Percentiles rank a stretch among this genome's conserved stretches.
Evolutionary conservation across 2,329 filamentous ascomycete species (phyloP).

Genomic region (Colletotrichum tofieldiae): DNA sequence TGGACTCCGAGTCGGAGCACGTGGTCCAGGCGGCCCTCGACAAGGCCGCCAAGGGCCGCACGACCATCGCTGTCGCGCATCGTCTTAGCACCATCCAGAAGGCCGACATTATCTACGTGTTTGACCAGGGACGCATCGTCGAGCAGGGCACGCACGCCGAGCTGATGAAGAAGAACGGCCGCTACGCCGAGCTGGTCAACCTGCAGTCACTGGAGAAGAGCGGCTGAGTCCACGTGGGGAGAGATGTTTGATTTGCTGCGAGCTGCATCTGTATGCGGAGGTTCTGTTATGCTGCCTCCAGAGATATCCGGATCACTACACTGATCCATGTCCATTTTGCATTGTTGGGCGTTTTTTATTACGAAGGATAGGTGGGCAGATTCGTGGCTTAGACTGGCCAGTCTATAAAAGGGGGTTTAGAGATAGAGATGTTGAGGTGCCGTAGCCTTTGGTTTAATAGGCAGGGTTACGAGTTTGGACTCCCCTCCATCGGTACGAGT

Average conservation of each 20-base stretch:
- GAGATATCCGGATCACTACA: conserved; percentile 39
- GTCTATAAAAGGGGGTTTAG: conserved; percentile 5
- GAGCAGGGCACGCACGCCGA: conserved; percentile 87
- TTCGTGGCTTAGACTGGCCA: conserved; percentile 11
- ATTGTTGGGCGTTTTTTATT: conserved; percentile 34
- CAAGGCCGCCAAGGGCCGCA: conserved; percentile 85
- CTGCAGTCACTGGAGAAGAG: conserved; percentile 82
- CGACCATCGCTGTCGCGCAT: conserved; percentile 95
- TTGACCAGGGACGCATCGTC: conserved; percentile 89
- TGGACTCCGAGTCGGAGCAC: conserved; percentile 84
- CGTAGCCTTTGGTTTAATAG: conserved; percentile 34
- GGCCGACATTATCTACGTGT: conserved; percentile 96
- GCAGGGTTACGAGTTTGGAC: conserved; percentile 24
- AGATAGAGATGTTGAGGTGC: conserved; percentile 6
- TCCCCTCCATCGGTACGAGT: conserved; percentile 19
- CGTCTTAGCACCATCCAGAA: conserved; percentile 93
- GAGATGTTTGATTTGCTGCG: conserved; percentile 13
- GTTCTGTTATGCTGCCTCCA: conserved; percentile 7
- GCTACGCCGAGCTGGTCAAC: conserved; percentile 85
- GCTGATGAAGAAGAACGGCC: conserved; percentile 77
- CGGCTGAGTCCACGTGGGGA: conserved; percentile 44
- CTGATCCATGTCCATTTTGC: conserved; percentile 38
- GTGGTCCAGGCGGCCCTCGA: conserved; percentile 87
- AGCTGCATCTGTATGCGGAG: conserved; percentile 22
- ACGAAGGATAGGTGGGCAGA: not conserved